Percentiles rank a stretch among this genome's conserved stretches.
Evolutionary conservation across 202 grass and related monocot species (phyloP).

Genomic region (Schoenoplectus tabernaemontani): DNA sequence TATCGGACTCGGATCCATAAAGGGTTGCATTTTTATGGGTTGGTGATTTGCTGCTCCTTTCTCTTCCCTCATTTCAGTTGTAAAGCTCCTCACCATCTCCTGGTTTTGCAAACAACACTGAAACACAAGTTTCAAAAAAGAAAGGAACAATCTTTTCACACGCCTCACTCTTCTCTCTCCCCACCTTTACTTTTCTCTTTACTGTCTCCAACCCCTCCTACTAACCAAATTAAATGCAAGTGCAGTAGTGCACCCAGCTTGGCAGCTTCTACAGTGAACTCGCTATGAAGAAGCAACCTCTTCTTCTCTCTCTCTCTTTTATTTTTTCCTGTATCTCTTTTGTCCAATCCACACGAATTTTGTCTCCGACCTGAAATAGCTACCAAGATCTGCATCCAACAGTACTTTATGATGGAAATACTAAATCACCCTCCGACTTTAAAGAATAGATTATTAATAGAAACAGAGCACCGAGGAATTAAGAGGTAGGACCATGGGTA

Average conservation of each 20-base stretch:
- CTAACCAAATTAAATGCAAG: slow-evolving; percentile 24
- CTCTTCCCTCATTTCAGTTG: background rate
- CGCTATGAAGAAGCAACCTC: background rate
- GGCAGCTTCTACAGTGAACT: slow-evolving; percentile 15
- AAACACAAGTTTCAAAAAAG: slow-evolving; percentile 1
- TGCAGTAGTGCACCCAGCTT: background rate
- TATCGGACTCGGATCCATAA: slow-evolving; percentile 16
- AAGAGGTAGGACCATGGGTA: background rate
- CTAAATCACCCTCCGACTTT: background rate
- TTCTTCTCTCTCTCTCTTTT: background rate
- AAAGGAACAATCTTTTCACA: background rate
- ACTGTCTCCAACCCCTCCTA: background rate
- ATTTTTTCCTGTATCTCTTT: slow-evolving; percentile 10
- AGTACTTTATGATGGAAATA: slow-evolving; percentile 6
- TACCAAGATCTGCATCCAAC: slow-evolving; percentile 5
- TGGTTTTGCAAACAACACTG: slow-evolving; percentile 2
- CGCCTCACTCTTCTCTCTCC: no score
- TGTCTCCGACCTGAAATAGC: slow-evolving; percentile 30
- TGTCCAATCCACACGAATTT: slow-evolving; percentile 26
- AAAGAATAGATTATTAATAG: no score
- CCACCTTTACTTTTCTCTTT: slow-evolving; percentile 4
- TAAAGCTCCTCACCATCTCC: slow-evolving; percentile 14
- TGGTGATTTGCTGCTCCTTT: background rate
- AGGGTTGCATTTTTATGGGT: background rate
- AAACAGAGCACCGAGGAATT: background rate